Percentiles rank a stretch among this genome's conserved stretches.
These are phyloP conservation scores for Stromatinia cepivora DNA, from an alignment of 2,329 filamentous ascomycete genomes.

Conservation along the genomic window DNA sequence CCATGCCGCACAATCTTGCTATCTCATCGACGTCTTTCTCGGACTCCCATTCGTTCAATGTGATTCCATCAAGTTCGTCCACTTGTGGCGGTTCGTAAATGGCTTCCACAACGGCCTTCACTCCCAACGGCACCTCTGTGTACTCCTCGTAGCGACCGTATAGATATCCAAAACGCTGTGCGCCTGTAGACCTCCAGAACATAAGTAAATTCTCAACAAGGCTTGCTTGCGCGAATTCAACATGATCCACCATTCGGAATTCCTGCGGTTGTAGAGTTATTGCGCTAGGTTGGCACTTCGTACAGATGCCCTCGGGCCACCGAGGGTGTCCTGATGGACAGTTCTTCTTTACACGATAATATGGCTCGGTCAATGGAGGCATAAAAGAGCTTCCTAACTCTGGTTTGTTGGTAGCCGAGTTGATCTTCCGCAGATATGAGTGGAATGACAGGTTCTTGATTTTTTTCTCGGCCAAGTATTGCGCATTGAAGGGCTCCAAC, in stretches of 20 bases:
- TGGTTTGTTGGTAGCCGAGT: constrained; percentile 93
- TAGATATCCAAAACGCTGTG: constrained; percentile 83
- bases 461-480: constrained; percentile 90
- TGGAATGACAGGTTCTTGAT: constrained; percentile 99
- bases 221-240: constrained; percentile 84
- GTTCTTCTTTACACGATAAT: constrained; percentile 82
- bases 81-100: constrained; percentile 96
- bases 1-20: constrained; percentile 78
- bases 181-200: constrained; percentile 83
- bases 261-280: constrained; percentile 92
- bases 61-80: constrained; percentile 85
- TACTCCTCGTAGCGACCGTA: constrained; percentile 93
- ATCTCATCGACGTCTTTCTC: constrained; percentile 79
- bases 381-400: constrained; percentile 94
- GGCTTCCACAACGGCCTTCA: constrained; percentile 94
- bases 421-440: constrained; percentile 89
- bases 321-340: constrained; percentile 91
- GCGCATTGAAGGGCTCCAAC: constrained; percentile 86
- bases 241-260: constrained; percentile 97
- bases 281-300: constrained; percentile 95
- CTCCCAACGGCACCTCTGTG: constrained; percentile 84
- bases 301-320: constrained; percentile 96
- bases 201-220: constrained; percentile 89
- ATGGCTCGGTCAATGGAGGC: constrained; percentile 89
- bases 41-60: constrained; percentile 79